A percentile compares a stretch with the other conserved stretches of the same genome.
Evolutionary conservation across 345 rosid species (phyloP).

Genomic region (Camelina sativa): DNA sequence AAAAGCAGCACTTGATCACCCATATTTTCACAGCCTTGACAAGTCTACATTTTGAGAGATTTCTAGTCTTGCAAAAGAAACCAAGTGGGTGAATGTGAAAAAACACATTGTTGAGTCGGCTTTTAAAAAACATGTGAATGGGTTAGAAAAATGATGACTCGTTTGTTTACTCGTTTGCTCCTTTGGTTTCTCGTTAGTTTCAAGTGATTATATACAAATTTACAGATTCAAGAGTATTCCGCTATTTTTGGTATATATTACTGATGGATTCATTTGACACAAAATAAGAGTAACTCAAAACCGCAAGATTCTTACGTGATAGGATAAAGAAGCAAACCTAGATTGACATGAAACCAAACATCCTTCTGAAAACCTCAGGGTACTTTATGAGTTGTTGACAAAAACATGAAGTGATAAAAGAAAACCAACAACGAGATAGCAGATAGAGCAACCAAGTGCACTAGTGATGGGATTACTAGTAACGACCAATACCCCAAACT

Average conservation of each 20-base stretch:
- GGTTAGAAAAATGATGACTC: no score
- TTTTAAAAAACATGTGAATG: no score
- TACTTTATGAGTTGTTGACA: conserved; percentile 35
- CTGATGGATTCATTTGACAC: not conserved
- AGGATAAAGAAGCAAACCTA: conserved; percentile 30
- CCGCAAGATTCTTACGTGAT: not conserved
- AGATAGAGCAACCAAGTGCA: not conserved
- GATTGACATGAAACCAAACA: conserved; percentile 32
- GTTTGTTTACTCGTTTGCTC: no score
- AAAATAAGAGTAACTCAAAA: not conserved
- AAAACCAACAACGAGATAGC: conserved; percentile 25
- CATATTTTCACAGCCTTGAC: no score
- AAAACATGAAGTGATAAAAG: conserved; percentile 18
- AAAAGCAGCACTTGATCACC: no score
- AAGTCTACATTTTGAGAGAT: no score
- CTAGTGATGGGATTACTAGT: conserved; percentile 38
- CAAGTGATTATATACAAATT: not conserved
- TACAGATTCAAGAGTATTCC: not conserved
- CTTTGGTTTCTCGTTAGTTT: not conserved
- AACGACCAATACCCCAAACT: conserved; percentile 97
- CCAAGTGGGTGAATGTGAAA: no score
- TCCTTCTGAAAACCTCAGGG: conserved; percentile 39
- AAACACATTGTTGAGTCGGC: no score
- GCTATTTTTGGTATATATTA: not conserved
- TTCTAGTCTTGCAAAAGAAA: no score